A percentile compares a stretch with the other conserved stretches of the same genome.
phyloP scores from a whole-genome alignment of 2,329 filamentous ascomycete genomes.

The Penicillium polonicum region DNA sequence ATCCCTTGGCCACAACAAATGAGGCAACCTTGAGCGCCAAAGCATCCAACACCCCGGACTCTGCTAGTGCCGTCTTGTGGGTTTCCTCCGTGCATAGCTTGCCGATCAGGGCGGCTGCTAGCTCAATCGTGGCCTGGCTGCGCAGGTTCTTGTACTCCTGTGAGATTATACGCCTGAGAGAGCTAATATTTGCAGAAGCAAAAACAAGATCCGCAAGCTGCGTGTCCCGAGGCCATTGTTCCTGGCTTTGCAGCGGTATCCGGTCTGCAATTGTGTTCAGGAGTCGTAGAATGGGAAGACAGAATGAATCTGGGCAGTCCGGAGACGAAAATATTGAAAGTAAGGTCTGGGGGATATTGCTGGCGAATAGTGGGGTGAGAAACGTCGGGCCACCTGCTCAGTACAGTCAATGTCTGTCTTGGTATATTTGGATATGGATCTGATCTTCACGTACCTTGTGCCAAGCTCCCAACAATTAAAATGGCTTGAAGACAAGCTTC shows the following conservation, averaged over 20 bases:
- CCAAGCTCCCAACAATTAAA: slow-evolving; percentile 79
- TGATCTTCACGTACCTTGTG: slow-evolving; percentile 62
- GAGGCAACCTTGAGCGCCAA: slow-evolving; percentile 71
- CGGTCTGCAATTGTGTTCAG: slow-evolving; percentile 71
- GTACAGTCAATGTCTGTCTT: slow-evolving; percentile 14
- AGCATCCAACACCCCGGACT: slow-evolving; percentile 72
- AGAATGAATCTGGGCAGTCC: slow-evolving; percentile 63
- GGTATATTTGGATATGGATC: neutral
- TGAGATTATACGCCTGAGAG: slow-evolving; percentile 64
- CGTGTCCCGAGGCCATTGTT: slow-evolving; percentile 50
- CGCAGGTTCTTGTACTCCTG: slow-evolving; percentile 54
- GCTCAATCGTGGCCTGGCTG: slow-evolving; percentile 50
- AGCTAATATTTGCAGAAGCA: slow-evolving; percentile 58
- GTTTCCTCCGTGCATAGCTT: slow-evolving; percentile 66
- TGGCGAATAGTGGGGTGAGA: slow-evolving; percentile 69
- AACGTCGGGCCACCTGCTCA: slow-evolving; percentile 73
- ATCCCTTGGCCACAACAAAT: slow-evolving; percentile 66
- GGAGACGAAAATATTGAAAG: slow-evolving; percentile 67
- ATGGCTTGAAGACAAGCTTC: slow-evolving; percentile 73
- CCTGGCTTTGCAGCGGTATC: slow-evolving; percentile 55
- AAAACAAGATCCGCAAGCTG: slow-evolving; percentile 66
- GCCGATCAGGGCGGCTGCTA: slow-evolving; percentile 52
- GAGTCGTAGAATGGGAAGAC: slow-evolving; percentile 71
- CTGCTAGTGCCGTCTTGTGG: slow-evolving; percentile 70
- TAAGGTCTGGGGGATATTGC: slow-evolving; percentile 66